Percentiles rank a stretch among this genome's conserved stretches.
Evolutionary conservation across 2,329 filamentous ascomycete genomes (phyloP).

Genomic region (Grosmannia serpens): DNA sequence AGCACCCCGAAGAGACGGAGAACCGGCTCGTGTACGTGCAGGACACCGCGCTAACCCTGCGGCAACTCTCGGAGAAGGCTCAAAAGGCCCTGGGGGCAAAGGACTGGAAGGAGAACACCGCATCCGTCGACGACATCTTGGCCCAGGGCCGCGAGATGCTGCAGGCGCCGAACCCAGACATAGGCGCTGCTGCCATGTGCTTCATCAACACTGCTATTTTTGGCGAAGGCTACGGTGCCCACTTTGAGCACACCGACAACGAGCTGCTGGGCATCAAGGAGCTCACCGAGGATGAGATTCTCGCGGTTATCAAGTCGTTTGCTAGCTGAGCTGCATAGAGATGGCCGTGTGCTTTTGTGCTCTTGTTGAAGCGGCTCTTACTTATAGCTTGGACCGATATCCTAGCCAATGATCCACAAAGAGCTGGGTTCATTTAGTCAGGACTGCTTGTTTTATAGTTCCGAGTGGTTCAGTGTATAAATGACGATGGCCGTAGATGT

Average conservation of each 20-base stretch:
- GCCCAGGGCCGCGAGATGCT: background rate
- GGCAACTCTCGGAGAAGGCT: constrained; percentile 23
- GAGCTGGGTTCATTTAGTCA: no score
- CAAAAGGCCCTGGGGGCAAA: background rate
- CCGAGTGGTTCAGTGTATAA: background rate
- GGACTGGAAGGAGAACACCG: background rate
- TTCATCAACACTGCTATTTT: constrained; percentile 2
- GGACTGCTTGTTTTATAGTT: no score
- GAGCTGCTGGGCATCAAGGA: constrained; percentile 32
- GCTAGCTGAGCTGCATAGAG: background rate
- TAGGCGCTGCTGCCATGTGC: background rate
- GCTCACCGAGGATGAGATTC: constrained; percentile 27
- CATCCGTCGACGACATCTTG: background rate
- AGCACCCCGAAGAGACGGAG: constrained; percentile 19
- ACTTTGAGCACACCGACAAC: constrained; percentile 27
- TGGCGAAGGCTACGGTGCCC: constrained; percentile 17
- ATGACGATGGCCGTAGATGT: background rate
- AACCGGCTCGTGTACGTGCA: constrained; percentile 21
- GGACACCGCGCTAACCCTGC: constrained; percentile 22
- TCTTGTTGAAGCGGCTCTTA: no score
- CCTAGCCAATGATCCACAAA: background rate
- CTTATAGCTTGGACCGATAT: no score
- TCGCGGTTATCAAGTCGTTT: constrained; percentile 16
- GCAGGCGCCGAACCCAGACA: background rate
- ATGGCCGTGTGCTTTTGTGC: no score